Evolutionary conservation across 768 basidiomycete species (phyloP).

Genomic region (Panaeolus cyanescens): DNA sequence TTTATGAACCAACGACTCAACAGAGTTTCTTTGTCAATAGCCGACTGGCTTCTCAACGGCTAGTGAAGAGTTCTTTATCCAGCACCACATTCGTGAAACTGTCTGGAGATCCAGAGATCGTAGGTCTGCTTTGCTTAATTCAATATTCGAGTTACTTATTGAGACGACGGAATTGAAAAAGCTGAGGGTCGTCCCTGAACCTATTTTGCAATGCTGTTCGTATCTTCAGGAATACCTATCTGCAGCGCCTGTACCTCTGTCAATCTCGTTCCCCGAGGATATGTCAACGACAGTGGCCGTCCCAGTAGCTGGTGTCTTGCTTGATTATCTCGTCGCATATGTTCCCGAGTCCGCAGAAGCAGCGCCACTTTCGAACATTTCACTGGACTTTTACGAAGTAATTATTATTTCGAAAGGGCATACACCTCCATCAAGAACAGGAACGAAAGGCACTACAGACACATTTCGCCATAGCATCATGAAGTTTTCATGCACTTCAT

Average conservation of each 20-base stretch:
- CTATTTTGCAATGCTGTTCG: neutral
- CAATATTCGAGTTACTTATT: neutral
- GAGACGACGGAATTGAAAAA: neutral
- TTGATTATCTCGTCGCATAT: conserved; percentile 63
- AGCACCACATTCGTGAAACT: neutral
- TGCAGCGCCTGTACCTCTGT: neutral
- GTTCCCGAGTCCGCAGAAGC: conserved; percentile 24
- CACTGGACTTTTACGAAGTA: conserved; percentile 53
- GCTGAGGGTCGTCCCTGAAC: neutral
- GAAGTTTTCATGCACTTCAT: conserved; percentile 58
- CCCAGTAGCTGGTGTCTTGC: conserved; percentile 57
- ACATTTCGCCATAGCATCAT: conserved; percentile 37
- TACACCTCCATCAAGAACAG: neutral
- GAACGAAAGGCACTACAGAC: neutral
- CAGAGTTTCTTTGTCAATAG: conserved; percentile 60
- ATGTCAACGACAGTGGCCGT: conserved; percentile 32
- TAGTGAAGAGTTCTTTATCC: neutral
- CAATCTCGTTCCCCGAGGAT: conserved; percentile 26
- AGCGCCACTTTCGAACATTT: conserved; percentile 39
- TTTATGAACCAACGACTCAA: conserved; percentile 44
- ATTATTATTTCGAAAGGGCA: conserved; percentile 16
- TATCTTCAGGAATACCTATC: neutral
- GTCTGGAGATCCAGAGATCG: neutral
- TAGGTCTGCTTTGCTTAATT: neutral
- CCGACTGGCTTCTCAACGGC: conserved; percentile 15